Evolutionary conservation across 2,329 filamentous ascomycete genomes (phyloP).

Genomic region (Diaporthe ilicicola): DNA sequence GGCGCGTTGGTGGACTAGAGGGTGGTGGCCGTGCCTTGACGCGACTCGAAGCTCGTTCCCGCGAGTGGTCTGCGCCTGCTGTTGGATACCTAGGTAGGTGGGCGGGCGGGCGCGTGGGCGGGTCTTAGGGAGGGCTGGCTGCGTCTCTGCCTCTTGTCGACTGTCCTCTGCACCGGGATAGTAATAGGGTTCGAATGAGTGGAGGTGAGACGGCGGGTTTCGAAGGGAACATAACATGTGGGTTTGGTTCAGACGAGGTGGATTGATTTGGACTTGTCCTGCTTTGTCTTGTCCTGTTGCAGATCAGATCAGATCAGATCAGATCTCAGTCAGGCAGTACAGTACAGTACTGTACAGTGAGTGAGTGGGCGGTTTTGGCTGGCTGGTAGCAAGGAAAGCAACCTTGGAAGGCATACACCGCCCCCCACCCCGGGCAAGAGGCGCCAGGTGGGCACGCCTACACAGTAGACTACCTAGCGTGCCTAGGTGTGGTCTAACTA

Average conservation of each 20-base stretch:
- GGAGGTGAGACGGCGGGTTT: neutral
- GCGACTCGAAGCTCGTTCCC: slow-evolving; percentile 20
- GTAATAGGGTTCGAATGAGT: neutral
- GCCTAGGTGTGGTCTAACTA: neutral
- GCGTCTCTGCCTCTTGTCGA: neutral
- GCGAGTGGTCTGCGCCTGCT: slow-evolving; percentile 4
- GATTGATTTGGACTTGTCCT: slow-evolving; percentile 1
- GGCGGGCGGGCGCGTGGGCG: neutral
- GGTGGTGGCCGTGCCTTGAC: slow-evolving; percentile 10
- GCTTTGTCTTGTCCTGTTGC: slow-evolving; percentile 14
- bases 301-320: slow-evolving; percentile 22
- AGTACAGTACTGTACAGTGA: neutral
- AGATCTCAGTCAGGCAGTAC: neutral
- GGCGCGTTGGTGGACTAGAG: slow-evolving; percentile 29
- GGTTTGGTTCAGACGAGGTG: neutral
- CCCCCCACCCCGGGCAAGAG: neutral
- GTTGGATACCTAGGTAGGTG: neutral
- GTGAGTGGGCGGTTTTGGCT: neutral
- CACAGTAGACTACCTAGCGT: no score
- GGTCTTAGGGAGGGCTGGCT: neutral
- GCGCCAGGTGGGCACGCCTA: neutral
- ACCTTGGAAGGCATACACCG: no score
- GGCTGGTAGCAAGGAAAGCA: slow-evolving; percentile 1
- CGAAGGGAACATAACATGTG: slow-evolving; percentile 20
- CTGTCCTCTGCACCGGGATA: neutral